Evolutionary conservation across 2,329 filamentous ascomycete genomes (phyloP), one percentile per base, ranked within the genome.

Genomic region (Nannizziopsis arthrosporioides): DNA sequence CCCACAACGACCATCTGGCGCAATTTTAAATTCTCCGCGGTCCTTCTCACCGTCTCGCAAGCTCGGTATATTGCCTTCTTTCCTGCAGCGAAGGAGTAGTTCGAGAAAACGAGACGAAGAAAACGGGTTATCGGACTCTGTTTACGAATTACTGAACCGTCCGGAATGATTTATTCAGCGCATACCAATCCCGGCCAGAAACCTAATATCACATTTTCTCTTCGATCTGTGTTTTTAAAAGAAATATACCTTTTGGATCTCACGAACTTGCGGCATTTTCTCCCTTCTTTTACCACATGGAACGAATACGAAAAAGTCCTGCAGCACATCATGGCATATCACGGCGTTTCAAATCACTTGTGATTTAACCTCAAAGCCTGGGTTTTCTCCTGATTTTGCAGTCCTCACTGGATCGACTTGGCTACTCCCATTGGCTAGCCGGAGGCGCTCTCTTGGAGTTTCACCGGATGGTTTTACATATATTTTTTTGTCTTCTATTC

Each of bases 21-120:
- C 41, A 12, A 31, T 48, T n/a, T 11, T 49, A 11, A 40, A 42
- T 15, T 39, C 47, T 41, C 19, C 50, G 7, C 42, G 47, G 4
- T 55, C 59, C 9, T 60, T 58, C 15, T 67, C 65, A 5, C 65
- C 64, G 14, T 57, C 61, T 3, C 61, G 64, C 18, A 57, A 62
- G n/a, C 61, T 63, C 18, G 51, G 56, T 15, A 55, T 59, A 27
- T 56, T 68, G 50, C 64, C 64, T 7, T 61, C 60, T 0, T 55
- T 68, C 15, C 54, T 68, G 18, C 57, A 67, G 19, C 64, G 65
- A 7, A 58, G 60, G 14, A 63, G 66, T 38, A 65, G 63, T 45
- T 63, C 64, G 49, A 68, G 66, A 51, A 63, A 66, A 47, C 51
- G 52, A 42, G 66, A 68, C 49, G 66, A 68, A 53, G 67, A 69